Evolutionary conservation across 2,329 filamentous ascomycete genomes (phyloP).

Genomic region (Fusarium denticulatum): DNA sequence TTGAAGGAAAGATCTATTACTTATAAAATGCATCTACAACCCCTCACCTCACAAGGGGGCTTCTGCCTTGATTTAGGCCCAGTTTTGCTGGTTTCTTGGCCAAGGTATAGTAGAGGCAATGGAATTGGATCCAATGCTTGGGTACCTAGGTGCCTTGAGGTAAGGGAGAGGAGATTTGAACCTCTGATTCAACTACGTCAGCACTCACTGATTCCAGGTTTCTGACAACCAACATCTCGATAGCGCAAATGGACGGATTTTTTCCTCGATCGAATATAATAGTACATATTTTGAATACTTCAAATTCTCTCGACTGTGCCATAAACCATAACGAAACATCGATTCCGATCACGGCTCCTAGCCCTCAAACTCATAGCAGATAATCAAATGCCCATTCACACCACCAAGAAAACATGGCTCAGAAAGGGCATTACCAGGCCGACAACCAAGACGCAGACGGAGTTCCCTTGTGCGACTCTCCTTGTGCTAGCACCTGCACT

Average conservation of each 20-base stretch:
- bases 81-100: conserved; percentile 28
- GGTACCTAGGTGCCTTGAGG: background rate
- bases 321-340: background rate
- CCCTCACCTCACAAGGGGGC: conserved; percentile 1
- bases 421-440: background rate
- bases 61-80: conserved; percentile 29
- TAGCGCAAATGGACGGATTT: background rate
- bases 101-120: background rate
- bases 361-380: background rate
- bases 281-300: background rate
- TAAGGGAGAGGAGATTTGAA: background rate
- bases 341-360: background rate
- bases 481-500: background rate
- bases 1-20: background rate
- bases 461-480: background rate
- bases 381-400: background rate
- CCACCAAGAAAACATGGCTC: background rate
- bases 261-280: background rate
- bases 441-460: background rate
- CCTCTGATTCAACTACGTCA: conserved; percentile 21
- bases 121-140: background rate
- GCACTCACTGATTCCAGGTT: conserved; percentile 17
- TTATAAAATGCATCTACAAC: background rate
- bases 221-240: background rate
- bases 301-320: background rate